Conservation (phyloP, 176 grass and related monocot species). For the Oryza officinalis region DNA sequence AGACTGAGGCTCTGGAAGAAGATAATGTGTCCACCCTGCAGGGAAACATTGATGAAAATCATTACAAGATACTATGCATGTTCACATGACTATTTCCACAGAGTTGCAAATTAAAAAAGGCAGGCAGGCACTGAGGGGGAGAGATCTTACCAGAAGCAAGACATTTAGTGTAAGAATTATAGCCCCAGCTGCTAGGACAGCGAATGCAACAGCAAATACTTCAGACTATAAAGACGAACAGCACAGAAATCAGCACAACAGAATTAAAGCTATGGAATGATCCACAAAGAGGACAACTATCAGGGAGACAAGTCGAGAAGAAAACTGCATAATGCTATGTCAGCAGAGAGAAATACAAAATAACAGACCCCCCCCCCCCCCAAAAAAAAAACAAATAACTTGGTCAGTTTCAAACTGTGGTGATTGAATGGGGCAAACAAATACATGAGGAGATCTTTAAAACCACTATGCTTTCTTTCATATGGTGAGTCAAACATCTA, state of each 20-base stretch:
- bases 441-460: neutral
- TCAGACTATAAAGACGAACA: slow-evolving; percentile 74
- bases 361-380: neutral
- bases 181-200: slow-evolving; percentile 95
- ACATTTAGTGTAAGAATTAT: slow-evolving; percentile 96
- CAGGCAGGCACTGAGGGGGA: neutral
- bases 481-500: neutral
- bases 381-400: neutral
- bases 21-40: slow-evolving; percentile 96
- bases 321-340: neutral
- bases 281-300: neutral
- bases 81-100: neutral
- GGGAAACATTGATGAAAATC: neutral
- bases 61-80: neutral
- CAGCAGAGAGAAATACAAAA: neutral
- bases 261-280: neutral
- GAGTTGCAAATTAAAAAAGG: neutral
- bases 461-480: neutral
- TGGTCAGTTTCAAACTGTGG: neutral
- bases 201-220: slow-evolving; percentile 99
- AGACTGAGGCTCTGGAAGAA: slow-evolving; percentile 99
- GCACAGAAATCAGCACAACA: slow-evolving; percentile 21
- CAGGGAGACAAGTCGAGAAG: neutral
- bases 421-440: neutral
- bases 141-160: slow-evolving; percentile 76